phyloP scores from a whole-genome alignment of 1,139 yeast species.

The Saccharomyces pastorianus region DNA sequence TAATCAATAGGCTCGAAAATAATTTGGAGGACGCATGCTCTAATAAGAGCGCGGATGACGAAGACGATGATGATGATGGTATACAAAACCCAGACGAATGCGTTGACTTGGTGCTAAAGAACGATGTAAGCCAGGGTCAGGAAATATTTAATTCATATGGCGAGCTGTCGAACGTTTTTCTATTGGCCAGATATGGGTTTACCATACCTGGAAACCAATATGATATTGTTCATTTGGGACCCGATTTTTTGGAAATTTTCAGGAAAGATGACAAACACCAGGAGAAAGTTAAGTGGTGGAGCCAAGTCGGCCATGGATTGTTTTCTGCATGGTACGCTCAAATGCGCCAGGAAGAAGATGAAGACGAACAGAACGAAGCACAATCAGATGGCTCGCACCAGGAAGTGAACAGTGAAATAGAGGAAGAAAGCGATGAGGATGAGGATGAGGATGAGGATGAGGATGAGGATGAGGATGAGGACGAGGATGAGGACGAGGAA shows the following conservation, averaged over 20 bases:
- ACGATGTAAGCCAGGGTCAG: conserved; percentile 37
- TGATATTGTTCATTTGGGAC: conserved; percentile 50
- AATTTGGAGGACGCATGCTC: conserved; percentile 11
- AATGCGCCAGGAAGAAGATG: conserved; percentile 12
- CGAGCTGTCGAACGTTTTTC: conserved; percentile 53
- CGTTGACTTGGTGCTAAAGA: conserved; percentile 48
- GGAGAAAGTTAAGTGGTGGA: conserved; percentile 58
- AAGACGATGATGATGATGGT: conserved; percentile 18
- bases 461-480: conserved; percentile 3
- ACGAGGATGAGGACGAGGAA: conserved; percentile 4
- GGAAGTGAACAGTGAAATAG: background rate
- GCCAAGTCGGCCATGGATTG: conserved; percentile 41
- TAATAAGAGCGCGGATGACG: conserved; percentile 16
- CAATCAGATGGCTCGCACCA: conserved; percentile 3
- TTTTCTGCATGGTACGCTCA: conserved; percentile 25
- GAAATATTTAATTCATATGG: conserved; percentile 80
- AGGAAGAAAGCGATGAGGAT: background rate
- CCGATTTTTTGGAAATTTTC: background rate
- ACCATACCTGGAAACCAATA: conserved; percentile 47
- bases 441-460: conserved; percentile 4
- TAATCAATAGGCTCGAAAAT: conserved; percentile 16
- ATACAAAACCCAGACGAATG: conserved; percentile 37
- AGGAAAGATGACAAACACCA: conserved; percentile 30
- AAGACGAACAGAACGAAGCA: background rate
- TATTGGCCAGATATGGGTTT: conserved; percentile 72